phyloP scores from a whole-genome alignment of 108 stramenopile genomes.

The Aureococcus anophagefferens region DNA sequence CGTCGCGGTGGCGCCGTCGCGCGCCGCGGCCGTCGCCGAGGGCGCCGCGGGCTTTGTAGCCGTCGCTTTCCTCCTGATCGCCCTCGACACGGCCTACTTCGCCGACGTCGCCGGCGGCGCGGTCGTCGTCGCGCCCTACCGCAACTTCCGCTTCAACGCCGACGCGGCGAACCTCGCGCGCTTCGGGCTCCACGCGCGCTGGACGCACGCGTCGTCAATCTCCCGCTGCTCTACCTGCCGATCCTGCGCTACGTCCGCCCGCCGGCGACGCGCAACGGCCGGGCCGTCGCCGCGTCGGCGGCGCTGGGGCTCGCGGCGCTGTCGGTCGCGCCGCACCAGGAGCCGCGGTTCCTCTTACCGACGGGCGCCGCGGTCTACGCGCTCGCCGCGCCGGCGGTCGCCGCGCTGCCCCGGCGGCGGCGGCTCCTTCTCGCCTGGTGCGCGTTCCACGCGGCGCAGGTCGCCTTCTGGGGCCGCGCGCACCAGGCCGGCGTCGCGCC shows the following conservation, averaged over 20 bases:
- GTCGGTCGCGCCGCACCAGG: background rate
- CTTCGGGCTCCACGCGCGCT: background rate
- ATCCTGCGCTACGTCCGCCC: background rate
- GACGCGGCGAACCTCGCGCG: background rate
- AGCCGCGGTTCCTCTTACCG: background rate
- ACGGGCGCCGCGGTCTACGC: background rate
- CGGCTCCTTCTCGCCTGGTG: background rate
- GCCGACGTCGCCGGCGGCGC: background rate
- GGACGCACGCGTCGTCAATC: background rate
- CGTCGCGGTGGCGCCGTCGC: background rate
- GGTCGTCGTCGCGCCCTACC: background rate
- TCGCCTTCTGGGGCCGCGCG: background rate
- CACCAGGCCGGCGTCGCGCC: background rate
- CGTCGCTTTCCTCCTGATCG: background rate
- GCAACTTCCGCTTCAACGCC: background rate
- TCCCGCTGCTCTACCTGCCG: background rate
- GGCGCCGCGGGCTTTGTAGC: background rate
- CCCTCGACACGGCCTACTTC: background rate
- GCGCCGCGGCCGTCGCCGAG: background rate
- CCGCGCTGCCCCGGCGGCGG: background rate
- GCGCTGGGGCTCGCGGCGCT: background rate
- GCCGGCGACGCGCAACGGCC: background rate
- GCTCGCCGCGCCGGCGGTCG: background rate
- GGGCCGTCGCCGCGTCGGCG: background rate
- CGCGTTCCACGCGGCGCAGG: background rate